Base-by-base conservation (phyloP, 1,284 basidiomycete species). In the Sanghuangporus baumii region DNA sequence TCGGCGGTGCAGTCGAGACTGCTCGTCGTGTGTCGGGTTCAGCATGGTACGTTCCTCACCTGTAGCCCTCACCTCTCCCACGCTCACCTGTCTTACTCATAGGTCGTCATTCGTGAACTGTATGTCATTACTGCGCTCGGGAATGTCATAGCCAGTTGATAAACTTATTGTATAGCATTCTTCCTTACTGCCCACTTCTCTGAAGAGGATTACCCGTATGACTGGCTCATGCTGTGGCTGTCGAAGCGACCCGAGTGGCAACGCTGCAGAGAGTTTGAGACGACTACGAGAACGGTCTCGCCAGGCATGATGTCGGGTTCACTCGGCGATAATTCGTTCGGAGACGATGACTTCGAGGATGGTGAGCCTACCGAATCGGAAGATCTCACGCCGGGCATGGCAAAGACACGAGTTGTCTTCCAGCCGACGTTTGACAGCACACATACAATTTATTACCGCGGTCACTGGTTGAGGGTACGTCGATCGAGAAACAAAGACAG, bases 161-260 rank as follows among this genome's bases (percentile, higher is more conserved):
- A 23, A 63, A 20, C 16, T 20, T 54, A 50, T 50, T 61, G 57
- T 60, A 1, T 71, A 91, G 89, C 89, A 0, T 92, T 92, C 80
- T 92, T 91, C 83, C 82, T 92, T 60, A 91, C 89, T 26, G 89
- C 89, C 8, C 88, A 91, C 74, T 91, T 92, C 76, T 87, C 84
- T 65, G 89, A 91, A 74, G 89, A 91, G 72, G 89, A 91, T 71
- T 89, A 89, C 67, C 89, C 89, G 2, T 91, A 91, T 69, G 89
- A 91, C 74, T 91, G 69, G 69, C 66, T 71, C 18, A 70, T 70
- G 69, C 64, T 69, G 23, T 70, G 69, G 69, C 66, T 68, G 11
- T 70, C 69, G n/a, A 66, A 66, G 61, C 67, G 65, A 50, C 88
- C 89, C 55, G 89, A 91, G 73, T 91, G 89, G 89, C 88, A 91